phyloP scores from a whole-genome alignment of 306 rosid genomes.

The Begonia fuchsioides region DNA sequence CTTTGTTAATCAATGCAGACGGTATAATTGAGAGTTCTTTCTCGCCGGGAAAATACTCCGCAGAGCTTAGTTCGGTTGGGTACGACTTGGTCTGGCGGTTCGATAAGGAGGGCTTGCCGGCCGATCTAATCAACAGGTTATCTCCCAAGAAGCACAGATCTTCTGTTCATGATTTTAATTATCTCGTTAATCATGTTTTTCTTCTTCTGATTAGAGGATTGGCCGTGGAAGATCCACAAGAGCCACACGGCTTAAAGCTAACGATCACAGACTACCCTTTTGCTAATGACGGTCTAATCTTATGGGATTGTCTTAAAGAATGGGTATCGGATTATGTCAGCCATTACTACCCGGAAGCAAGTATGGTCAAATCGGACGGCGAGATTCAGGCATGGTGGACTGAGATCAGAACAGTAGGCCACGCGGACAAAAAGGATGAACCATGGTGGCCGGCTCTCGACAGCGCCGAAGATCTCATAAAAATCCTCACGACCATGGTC shows the following conservation, averaged over 20 bases:
- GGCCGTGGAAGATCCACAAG: slow-evolving; percentile 25
- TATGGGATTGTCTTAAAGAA: slow-evolving; percentile 20
- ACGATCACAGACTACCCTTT: slow-evolving; percentile 28
- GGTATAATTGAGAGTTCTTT: slow-evolving; percentile 19
- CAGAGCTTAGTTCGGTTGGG: slow-evolving; percentile 16
- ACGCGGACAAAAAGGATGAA: slow-evolving; percentile 27
- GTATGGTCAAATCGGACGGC: slow-evolving; percentile 9
- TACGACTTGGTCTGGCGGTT: slow-evolving; percentile 21
- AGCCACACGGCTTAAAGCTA: slow-evolving; percentile 24
- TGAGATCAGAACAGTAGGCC: slow-evolving; percentile 23
- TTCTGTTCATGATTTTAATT: background rate
- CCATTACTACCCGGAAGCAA: slow-evolving; percentile 19
- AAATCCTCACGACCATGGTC: slow-evolving; percentile 12
- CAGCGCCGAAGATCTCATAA: slow-evolving; percentile 11
- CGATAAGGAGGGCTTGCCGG: slow-evolving; percentile 23
- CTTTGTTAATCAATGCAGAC: slow-evolving; percentile 20
- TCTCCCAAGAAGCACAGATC: background rate
- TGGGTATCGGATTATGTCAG: slow-evolving; percentile 24
- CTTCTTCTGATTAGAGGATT: slow-evolving; percentile 15
- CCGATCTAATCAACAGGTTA: slow-evolving; percentile 25
- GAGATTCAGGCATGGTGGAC: slow-evolving; percentile 38
- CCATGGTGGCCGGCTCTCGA: slow-evolving; percentile 29
- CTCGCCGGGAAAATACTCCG: slow-evolving; percentile 17
- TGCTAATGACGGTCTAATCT: slow-evolving; percentile 24
- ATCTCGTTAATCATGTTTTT: background rate